phyloP scores from a whole-genome alignment of 192 early-diverging fungal species.

The Bifiguratus adelaidae region DNA sequence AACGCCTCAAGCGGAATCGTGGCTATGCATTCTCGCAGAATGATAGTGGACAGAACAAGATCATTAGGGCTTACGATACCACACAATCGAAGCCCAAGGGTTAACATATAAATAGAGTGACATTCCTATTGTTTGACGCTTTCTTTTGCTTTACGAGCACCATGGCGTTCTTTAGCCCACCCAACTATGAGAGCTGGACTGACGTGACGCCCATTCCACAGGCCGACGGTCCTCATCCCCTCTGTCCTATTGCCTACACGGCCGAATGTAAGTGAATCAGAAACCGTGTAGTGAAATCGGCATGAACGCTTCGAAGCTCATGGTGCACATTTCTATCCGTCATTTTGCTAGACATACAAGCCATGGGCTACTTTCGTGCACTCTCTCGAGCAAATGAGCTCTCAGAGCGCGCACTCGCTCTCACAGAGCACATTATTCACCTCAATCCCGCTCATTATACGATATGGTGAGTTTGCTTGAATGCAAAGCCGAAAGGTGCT shows the following conservation, averaged over 20 bases:
- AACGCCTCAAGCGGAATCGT: conserved; percentile 83
- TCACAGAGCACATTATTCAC: conserved; percentile 73
- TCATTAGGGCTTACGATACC: conserved; percentile 47
- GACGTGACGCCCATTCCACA: conserved; percentile 65
- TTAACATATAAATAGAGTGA: too few relatives aligned
- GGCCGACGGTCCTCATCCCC: conserved; percentile 71
- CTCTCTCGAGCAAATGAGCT: conserved; percentile 59
- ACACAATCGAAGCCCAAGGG: conserved; percentile 42
- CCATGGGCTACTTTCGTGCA: conserved; percentile 87
- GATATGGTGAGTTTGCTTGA: conserved; percentile 75
- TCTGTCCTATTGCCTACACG: conserved; percentile 72
- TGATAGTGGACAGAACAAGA: conserved; percentile 81
- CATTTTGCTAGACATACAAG: conserved; percentile 38
- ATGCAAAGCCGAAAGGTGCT: too few relatives aligned
- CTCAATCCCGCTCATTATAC: conserved; percentile 93
- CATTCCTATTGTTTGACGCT: too few relatives aligned
- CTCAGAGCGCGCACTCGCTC: conserved; percentile 65
- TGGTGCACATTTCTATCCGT: not conserved
- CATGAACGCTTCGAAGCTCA: not conserved
- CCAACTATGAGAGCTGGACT: conserved; percentile 31
- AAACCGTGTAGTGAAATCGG: not conserved
- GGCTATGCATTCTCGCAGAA: conserved; percentile 98
- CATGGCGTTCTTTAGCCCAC: too few relatives aligned
- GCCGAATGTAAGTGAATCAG: conserved; percentile 50
- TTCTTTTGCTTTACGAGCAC: too few relatives aligned